phyloP scores from a whole-genome alignment of 306 rosid species.

The Malus asiatica region DNA sequence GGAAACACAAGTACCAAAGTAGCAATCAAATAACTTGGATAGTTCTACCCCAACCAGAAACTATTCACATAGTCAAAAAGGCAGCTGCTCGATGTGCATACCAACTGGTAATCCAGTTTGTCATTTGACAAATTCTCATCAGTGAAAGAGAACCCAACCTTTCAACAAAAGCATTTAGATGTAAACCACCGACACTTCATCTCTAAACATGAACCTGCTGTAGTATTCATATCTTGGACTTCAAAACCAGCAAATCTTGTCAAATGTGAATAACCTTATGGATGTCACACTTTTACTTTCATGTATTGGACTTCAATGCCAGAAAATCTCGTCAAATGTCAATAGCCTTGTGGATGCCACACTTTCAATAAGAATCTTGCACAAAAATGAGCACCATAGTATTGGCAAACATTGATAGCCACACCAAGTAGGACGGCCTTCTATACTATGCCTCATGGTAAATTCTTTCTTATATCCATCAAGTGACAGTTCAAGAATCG shows the following conservation, averaged over 20 bases:
- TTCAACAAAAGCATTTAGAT: neutral
- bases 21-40: neutral
- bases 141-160: neutral
- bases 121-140: neutral
- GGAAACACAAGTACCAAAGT: neutral
- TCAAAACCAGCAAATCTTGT: neutral
- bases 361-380: neutral
- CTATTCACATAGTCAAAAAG: neutral
- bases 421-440: neutral
- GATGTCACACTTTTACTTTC: no score
- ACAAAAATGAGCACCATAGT: neutral
- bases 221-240: neutral
- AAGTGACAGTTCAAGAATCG: neutral
- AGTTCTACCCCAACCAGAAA: neutral
- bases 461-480: neutral
- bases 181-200: neutral
- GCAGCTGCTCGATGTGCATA: neutral
- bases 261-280: no score
- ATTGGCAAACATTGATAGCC: neutral
- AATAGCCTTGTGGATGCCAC: neutral
- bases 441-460: neutral
- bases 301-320: neutral
- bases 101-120: neutral
- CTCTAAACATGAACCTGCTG: neutral
- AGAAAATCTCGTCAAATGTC: neutral